phyloP scores from a whole-genome alignment of 164 flowering plant genomes.

The Brasenia schreberi region DNA sequence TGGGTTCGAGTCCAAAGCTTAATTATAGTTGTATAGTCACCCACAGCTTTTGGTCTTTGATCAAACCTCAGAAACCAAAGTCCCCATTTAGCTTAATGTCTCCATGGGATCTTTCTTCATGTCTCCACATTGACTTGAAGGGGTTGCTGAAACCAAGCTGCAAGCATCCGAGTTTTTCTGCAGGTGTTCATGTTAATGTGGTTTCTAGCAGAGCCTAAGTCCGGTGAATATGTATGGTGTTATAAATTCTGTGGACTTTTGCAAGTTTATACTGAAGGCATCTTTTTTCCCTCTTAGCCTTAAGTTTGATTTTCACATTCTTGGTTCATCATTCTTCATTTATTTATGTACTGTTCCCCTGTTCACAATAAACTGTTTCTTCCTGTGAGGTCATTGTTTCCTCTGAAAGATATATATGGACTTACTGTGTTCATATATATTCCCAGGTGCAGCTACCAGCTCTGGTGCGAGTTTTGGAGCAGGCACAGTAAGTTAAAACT shows the following conservation, averaged over 20 bases:
- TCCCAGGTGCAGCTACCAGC: conserved; percentile 53
- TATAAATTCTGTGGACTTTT: too few species aligned
- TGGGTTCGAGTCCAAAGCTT: too few species aligned
- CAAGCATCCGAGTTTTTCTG: too few species aligned
- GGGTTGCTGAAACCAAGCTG: neutral
- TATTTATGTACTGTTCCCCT: neutral
- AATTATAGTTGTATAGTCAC: too few species aligned
- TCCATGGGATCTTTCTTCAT: neutral
- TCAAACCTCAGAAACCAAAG: neutral
- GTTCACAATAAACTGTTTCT: conserved; percentile 2
- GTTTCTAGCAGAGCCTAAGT: too few species aligned
- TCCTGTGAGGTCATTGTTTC: too few species aligned
- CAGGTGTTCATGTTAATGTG: too few species aligned
- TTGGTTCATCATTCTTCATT: neutral
- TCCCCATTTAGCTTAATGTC: neutral
- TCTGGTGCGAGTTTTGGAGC: conserved; percentile 81
- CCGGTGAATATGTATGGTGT: too few species aligned
- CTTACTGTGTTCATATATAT: neutral
- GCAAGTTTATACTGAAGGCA: too few species aligned
- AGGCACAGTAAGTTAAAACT: conserved; percentile 45
- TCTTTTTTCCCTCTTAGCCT: too few species aligned
- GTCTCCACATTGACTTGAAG: neutral
- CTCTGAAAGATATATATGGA: too few species aligned
- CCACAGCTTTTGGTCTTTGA: too few species aligned
- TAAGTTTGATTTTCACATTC: neutral